Evolutionary conservation across 2,329 filamentous ascomycete genomes (phyloP).

Genomic region (Moelleriella libera): DNA sequence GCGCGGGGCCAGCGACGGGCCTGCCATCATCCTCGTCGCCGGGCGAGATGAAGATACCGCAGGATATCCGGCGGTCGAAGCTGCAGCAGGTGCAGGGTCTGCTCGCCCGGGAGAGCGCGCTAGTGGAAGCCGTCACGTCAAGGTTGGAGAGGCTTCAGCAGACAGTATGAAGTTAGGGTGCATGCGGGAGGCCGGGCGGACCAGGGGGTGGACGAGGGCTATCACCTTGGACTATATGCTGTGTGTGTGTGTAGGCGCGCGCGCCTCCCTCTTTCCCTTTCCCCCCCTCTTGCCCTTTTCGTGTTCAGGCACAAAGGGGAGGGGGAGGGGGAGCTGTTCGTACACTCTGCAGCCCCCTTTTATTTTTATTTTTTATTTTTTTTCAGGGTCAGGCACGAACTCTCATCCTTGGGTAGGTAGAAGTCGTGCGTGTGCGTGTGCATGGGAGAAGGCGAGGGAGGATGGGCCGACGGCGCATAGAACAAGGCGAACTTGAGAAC

Average conservation of each 20-base stretch:
- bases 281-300: too few species aligned
- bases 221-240: background rate
- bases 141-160: constrained; percentile 43
- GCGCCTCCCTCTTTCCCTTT: too few species aligned
- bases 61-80: constrained; percentile 48
- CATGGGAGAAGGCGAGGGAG: too few species aligned
- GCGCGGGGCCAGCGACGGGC: constrained; percentile 5
- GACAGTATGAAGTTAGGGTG: constrained; percentile 9
- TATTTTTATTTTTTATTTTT: too few species aligned
- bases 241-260: background rate
- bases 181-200: background rate
- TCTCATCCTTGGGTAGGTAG: too few species aligned
- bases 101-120: constrained; percentile 50
- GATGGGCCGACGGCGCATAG: too few species aligned
- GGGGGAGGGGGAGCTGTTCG: too few species aligned
- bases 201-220: background rate
- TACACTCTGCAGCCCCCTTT: too few species aligned
- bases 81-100: constrained; percentile 48
- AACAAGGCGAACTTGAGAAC: too few species aligned
- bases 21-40: constrained; percentile 13
- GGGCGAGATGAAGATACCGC: constrained; percentile 37
- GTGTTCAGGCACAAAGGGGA: too few species aligned
- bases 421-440: too few species aligned
- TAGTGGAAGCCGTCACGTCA: constrained; percentile 52
- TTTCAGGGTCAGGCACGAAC: too few species aligned